Evolutionary conservation across 345 rosid genomes (phyloP).

Genomic region (Eucalyptus viminalis): DNA sequence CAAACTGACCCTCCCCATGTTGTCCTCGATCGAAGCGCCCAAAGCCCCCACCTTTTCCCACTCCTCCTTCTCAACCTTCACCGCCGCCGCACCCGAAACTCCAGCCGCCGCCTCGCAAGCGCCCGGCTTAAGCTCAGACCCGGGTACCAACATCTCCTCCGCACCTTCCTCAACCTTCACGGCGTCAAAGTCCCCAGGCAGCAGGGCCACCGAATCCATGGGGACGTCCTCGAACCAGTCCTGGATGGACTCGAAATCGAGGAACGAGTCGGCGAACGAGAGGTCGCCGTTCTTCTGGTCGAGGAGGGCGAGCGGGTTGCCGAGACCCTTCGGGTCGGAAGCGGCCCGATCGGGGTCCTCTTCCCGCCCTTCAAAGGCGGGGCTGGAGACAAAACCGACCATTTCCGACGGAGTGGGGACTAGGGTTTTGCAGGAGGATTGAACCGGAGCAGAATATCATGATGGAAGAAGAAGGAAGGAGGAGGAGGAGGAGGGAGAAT

Average conservation of each 20-base stretch:
- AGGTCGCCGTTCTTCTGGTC: conserved; percentile 12
- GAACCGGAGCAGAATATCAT: neutral
- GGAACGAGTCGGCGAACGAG: conserved; percentile 33
- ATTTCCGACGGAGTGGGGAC: conserved; percentile 2
- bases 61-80: conserved; percentile 20
- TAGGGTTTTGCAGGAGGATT: neutral
- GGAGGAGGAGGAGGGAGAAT: neutral
- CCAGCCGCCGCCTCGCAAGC: neutral
- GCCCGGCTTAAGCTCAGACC: neutral
- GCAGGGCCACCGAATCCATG: neutral
- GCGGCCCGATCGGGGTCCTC: conserved; percentile 4
- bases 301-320: conserved; percentile 12
- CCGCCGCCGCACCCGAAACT: neutral
- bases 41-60: conserved; percentile 7
- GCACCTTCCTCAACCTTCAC: neutral
- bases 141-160: neutral
- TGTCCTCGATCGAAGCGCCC: conserved; percentile 32
- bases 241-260: conserved; percentile 48
- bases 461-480: neutral
- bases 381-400: conserved; percentile 37
- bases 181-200: neutral
- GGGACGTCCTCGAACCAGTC: conserved; percentile 35
- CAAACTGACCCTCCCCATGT: conserved; percentile 1
- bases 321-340: conserved; percentile 12
- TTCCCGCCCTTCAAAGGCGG: conserved; percentile 2